phyloP scores from a whole-genome alignment of 305 asterid species.

The Rubia tinctorum region DNA sequence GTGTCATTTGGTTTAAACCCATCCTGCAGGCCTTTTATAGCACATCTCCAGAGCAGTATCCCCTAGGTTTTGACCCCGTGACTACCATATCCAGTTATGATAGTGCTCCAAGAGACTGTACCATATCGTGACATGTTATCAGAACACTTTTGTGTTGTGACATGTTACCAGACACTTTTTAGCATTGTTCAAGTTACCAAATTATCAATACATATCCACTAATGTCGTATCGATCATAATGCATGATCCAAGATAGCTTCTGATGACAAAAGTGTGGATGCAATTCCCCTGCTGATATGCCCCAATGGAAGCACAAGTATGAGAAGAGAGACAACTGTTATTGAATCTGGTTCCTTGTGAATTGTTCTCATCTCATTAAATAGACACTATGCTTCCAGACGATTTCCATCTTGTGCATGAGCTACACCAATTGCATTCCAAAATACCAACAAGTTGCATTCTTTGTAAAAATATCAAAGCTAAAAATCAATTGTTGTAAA shows the following conservation, averaged over 20 bases:
- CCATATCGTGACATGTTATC: slow-evolving; percentile 56
- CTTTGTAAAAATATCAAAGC: too few species aligned
- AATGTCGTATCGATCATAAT: slow-evolving; percentile 62
- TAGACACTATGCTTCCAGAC: slow-evolving; percentile 39
- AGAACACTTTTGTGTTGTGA: slow-evolving; percentile 18
- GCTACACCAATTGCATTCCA: slow-evolving; percentile 82
- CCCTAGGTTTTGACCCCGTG: slow-evolving; percentile 51
- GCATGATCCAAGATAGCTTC: slow-evolving; percentile 57
- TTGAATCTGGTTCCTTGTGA: slow-evolving; percentile 53
- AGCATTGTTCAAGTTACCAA: slow-evolving; percentile 63
- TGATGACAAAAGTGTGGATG: slow-evolving; percentile 62
- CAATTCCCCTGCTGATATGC: slow-evolving; percentile 81
- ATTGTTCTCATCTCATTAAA: slow-evolving; percentile 63
- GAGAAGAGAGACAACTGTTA: slow-evolving; percentile 76
- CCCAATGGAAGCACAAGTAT: slow-evolving; percentile 74
- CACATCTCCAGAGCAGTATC: slow-evolving; percentile 61
- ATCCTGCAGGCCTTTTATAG: slow-evolving; percentile 33
- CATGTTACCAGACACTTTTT: slow-evolving; percentile 36
- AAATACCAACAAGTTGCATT: slow-evolving; percentile 35
- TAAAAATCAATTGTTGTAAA: too few species aligned
- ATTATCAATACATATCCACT: slow-evolving; percentile 87
- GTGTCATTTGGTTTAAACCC: slow-evolving; percentile 57
- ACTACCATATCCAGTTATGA: slow-evolving; percentile 76
- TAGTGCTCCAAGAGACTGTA: slow-evolving; percentile 70
- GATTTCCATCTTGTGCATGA: slow-evolving; percentile 57